These are phyloP conservation scores for Paecilomyces formosus DNA, from an alignment of 2,329 filamentous ascomycete species.

Conservation along the genomic window DNA sequence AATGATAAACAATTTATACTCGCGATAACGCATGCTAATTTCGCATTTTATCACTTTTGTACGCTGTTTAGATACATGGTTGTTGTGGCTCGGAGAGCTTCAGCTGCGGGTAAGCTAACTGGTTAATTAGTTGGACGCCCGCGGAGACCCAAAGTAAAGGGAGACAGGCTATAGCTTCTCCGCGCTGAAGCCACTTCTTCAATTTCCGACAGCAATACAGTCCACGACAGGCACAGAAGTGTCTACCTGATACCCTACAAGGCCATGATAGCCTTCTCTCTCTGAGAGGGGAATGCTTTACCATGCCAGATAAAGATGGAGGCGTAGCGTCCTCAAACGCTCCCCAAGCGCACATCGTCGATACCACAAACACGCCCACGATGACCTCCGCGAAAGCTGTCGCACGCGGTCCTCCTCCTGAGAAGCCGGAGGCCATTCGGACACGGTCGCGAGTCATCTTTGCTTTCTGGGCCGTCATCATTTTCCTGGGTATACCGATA, in stretches of 20 bases:
- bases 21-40: too few species aligned
- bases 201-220: neutral
- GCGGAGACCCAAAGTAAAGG: neutral
- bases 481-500: conserved; percentile 78
- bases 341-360: conserved; percentile 4
- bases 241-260: neutral
- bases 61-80: too few species aligned
- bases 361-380: conserved; percentile 7
- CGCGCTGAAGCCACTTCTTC: conserved; percentile 1
- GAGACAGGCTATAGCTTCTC: neutral
- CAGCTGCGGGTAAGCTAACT: neutral
- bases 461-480: conserved; percentile 84
- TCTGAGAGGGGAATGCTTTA: conserved; percentile 23
- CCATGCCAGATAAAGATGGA: conserved; percentile 27
- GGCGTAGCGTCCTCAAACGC: conserved; percentile 20
- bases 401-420: conserved; percentile 60
- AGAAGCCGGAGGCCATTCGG: conserved; percentile 61
- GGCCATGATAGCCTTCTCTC: conserved; percentile 1
- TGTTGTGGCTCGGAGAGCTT: neutral
- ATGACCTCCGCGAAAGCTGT: conserved; percentile 21
- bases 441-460: conserved; percentile 68
- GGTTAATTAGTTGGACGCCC: neutral
- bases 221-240: neutral
- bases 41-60: too few species aligned
- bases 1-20: too few species aligned